Percentiles rank a stretch among this genome's conserved stretches.
These are phyloP conservation scores for Diddensiella santjacobensis DNA, from an alignment of 805 yeast genomes.

Conservation along the genomic window DNA sequence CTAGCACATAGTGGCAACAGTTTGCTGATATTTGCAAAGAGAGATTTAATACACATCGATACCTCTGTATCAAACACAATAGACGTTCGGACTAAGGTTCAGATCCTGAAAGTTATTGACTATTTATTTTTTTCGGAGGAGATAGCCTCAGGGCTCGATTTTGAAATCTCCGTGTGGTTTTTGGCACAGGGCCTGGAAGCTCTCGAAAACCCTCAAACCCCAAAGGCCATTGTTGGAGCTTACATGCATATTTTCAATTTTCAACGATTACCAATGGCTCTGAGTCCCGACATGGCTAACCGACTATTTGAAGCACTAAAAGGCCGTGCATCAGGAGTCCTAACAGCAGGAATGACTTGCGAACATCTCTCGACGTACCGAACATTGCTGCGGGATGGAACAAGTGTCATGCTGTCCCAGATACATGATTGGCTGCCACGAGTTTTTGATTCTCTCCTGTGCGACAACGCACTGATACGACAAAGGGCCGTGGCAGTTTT, in stretches of 20 bases:
- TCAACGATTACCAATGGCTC: conserved; percentile 18
- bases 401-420: conserved; percentile 14
- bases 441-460: conserved; percentile 11
- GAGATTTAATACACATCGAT: conserved; percentile 16
- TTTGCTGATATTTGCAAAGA: conserved; percentile 14
- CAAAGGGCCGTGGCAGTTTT: conserved; percentile 16
- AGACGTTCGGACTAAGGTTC: conserved; percentile 16
- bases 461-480: conserved; percentile 14
- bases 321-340: conserved; percentile 14
- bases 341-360: conserved; percentile 17
- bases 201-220: conserved; percentile 13
- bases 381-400: conserved; percentile 11
- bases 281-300: conserved; percentile 16
- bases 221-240: conserved; percentile 20
- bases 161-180: conserved; percentile 19
- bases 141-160: conserved; percentile 16
- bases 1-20: conserved; percentile 14
- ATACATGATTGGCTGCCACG: conserved; percentile 20
- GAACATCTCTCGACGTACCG: conserved; percentile 18
- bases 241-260: conserved; percentile 23
- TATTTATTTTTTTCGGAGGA: conserved; percentile 19
- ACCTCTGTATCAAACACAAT: conserved; percentile 13
- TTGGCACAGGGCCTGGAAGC: conserved; percentile 19
- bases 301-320: conserved; percentile 16
- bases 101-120: conserved; percentile 21